phyloP scores from a whole-genome alignment of 2,329 filamentous ascomycete species.

The Fusarium sp. region DNA sequence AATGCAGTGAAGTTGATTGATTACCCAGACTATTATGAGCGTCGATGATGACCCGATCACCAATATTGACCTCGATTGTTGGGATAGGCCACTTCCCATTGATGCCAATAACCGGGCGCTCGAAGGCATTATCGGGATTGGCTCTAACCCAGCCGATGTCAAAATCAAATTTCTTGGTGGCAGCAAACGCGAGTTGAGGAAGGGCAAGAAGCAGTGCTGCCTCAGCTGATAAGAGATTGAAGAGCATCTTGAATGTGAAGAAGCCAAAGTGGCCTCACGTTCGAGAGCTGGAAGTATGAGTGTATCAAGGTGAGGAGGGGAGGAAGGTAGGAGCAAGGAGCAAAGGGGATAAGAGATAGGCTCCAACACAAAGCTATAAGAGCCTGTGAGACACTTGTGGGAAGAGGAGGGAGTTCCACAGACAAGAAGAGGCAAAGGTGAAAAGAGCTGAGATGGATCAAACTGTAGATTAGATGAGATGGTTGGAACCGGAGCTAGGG shows the following conservation, averaged over 20 bases:
- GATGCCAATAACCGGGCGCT: conserved; percentile 78
- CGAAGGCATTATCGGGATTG: conserved; percentile 75
- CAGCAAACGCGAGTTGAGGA: conserved; percentile 48
- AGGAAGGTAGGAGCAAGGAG: not conserved
- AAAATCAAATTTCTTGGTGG: conserved; percentile 72
- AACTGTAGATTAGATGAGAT: conserved; percentile 33
- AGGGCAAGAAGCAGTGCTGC: conserved; percentile 40
- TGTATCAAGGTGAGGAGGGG: not conserved
- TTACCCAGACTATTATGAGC: conserved; percentile 72
- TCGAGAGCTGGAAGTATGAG: conserved; percentile 15
- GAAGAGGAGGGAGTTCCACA: conserved; percentile 2
- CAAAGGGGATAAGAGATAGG: conserved; percentile 3
- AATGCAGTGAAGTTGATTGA: conserved; percentile 74
- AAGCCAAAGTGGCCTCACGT: conserved; percentile 7
- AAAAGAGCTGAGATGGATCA: conserved; percentile 15
- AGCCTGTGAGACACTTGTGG: conserved; percentile 5
- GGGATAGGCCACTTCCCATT: conserved; percentile 83
- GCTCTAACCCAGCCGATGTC: conserved; percentile 78
- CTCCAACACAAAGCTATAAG: conserved; percentile 12
- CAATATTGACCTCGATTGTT: conserved; percentile 70
- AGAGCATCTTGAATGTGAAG: conserved; percentile 34
- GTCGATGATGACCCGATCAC: conserved; percentile 72
- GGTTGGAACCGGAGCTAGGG: conserved; percentile 7
- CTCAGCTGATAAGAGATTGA: conserved; percentile 22
- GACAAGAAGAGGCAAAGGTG: conserved; percentile 11